Evolutionary conservation across 441 rosid species (phyloP).

Genomic region (Populus hybrid): DNA sequence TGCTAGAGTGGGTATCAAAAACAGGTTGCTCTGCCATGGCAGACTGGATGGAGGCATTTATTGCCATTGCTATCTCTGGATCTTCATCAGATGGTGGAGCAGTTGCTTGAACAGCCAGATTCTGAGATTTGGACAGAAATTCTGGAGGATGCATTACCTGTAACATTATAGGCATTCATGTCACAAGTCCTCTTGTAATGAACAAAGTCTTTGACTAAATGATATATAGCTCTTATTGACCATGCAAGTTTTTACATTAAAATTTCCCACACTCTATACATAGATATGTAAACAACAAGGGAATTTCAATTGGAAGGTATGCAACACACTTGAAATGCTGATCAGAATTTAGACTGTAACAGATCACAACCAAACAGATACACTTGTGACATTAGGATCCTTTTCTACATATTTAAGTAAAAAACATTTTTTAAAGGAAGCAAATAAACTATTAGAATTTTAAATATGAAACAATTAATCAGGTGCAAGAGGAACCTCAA

Average conservation of each 20-base stretch:
- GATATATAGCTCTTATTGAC: not conserved
- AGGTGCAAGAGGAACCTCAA: not conserved
- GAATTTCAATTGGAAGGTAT: not conserved
- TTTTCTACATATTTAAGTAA: not conserved
- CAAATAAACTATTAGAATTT: not conserved
- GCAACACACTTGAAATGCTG: not conserved
- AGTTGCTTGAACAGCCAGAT: slow-evolving; percentile 47
- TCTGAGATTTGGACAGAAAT: slow-evolving; percentile 45
- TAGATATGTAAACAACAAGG: not conserved
- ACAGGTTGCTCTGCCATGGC: slow-evolving; percentile 34
- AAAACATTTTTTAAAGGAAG: not conserved
- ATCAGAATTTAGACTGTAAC: not conserved
- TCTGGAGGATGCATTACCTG: slow-evolving; percentile 70
- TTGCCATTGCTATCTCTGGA: slow-evolving; percentile 63
- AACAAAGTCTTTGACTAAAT: not conserved
- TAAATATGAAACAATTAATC: not conserved
- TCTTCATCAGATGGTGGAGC: slow-evolving; percentile 66
- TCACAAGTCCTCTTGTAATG: not conserved
- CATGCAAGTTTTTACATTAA: not conserved
- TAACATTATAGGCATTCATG: slow-evolving; percentile 14
- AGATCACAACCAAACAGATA: not conserved
- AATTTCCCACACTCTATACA: not conserved
- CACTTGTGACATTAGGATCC: not conserved
- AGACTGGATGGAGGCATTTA: slow-evolving; percentile 70
- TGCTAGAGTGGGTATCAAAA: slow-evolving; percentile 27